Evolutionary conservation across 495 filamentous ascomycete genomes (phyloP).

Genomic region (Aspergillus cristatus): DNA sequence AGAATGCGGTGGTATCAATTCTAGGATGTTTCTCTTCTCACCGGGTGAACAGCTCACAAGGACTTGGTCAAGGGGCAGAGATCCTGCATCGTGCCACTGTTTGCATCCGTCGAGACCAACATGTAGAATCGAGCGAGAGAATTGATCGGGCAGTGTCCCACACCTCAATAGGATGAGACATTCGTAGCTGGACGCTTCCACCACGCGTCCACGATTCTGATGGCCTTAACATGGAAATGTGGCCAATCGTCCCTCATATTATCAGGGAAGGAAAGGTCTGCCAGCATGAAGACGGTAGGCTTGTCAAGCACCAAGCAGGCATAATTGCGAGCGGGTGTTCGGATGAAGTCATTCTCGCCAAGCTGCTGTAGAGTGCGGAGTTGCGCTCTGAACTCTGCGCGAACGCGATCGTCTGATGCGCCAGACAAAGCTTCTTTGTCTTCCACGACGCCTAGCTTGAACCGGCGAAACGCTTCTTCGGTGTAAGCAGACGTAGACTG

Average conservation of each 20-base stretch:
- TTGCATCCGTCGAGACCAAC: neutral
- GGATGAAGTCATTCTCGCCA: neutral
- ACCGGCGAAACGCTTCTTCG: neutral
- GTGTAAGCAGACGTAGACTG: neutral
- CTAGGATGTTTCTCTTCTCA: too few relatives aligned
- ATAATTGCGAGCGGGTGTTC: neutral
- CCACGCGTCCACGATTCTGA: neutral
- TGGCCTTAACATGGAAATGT: neutral
- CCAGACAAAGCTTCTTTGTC: neutral
- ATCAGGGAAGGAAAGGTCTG: constrained; percentile 1
- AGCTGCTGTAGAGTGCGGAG: neutral
- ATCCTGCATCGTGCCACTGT: neutral
- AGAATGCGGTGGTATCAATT: too few relatives aligned
- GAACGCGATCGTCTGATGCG: neutral
- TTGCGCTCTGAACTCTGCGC: neutral
- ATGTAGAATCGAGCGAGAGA: neutral
- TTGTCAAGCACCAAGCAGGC: constrained; percentile 5
- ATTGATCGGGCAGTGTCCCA: neutral
- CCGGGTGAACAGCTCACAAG: too few relatives aligned
- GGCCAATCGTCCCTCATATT: neutral
- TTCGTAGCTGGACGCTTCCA: neutral
- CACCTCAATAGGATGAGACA: neutral
- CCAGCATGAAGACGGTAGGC: neutral
- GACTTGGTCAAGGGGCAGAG: too few relatives aligned
- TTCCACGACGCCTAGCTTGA: neutral